Evolutionary conservation across 2,329 filamentous ascomycete species (phyloP), one percentile per base, ranked within the genome.

Genomic region (Cylindrodendrum hubeiense): DNA sequence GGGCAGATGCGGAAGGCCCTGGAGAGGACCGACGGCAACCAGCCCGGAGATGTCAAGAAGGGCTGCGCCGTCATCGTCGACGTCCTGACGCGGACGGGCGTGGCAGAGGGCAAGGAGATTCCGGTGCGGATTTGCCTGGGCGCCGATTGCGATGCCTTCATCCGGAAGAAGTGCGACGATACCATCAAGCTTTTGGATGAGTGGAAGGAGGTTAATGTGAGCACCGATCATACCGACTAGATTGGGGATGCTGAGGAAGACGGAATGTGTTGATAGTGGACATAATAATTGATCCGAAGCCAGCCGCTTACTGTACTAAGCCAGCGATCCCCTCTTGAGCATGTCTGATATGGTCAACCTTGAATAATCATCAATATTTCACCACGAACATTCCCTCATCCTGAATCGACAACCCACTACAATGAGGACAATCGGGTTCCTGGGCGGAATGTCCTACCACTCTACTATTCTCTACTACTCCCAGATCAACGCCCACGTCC

Each of bases 121-220:
- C 89, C 88, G 0, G 69, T 84, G 15, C 78, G 88, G 28, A 69
- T 91, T 52, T 77, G 83, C n/a, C 75, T 91, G 43, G 89, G 89
- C 0, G 80, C 77, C 8, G 88, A 90, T 74, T 77, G 78, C 7
- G 71, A 85, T n/a, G 66, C 73, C 5, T 74, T 67, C 3, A 79
- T 88, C 12, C 79, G 78, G 56, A 71, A 66, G 1, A 85, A 86
- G 78, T 83, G 83, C 60, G 74, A 77, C 49, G 71, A 75, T 10
- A 85, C 83, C 0, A 52, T 85, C 53, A 72, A 74, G 65, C 65
- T 84, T 17, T 62, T 89, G 65, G 77, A 84, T 41, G 83, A 86
- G 63, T 89, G 86, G 86, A 81, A 83, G 69, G 69, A 74, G 12
- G 68, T 76, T 2, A 56, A 69, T 21, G 21, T 66, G 2, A 76